Percentiles rank a stretch among this genome's conserved stretches.
Conservation (phyloP, 2,329 filamentous ascomycete genomes). For the Helminthosporium solani region DNA sequence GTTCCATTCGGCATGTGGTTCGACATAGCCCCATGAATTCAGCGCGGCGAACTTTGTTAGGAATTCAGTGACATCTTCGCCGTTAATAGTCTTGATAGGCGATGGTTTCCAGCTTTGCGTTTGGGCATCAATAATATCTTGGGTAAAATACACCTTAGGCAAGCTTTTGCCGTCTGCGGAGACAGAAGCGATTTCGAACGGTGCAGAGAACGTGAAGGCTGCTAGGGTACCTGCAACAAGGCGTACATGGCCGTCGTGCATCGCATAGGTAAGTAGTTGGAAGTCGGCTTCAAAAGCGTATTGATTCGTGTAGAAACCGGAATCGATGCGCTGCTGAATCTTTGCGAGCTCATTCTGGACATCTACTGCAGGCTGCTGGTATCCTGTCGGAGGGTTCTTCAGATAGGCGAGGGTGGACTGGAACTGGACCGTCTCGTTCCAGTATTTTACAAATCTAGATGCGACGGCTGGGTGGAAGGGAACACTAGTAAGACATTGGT, state of each 20-base stretch:
- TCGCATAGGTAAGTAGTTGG: constrained; percentile 27
- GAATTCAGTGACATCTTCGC: constrained; percentile 22
- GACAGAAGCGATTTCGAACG: constrained; percentile 26
- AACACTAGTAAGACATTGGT: constrained; percentile 47
- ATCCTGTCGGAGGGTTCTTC: constrained; percentile 43
- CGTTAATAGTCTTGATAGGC: constrained; percentile 29
- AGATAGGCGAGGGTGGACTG: constrained; percentile 48
- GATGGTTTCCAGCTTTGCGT: constrained; percentile 23
- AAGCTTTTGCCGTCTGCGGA: constrained; percentile 25
- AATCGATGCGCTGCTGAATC: constrained; percentile 26
- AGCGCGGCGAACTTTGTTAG: constrained; percentile 22
- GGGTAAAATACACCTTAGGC: constrained; percentile 37
- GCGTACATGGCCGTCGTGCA: constrained; percentile 37
- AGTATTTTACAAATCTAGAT: constrained; percentile 47
- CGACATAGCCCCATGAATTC: constrained; percentile 41
- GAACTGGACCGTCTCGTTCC: constrained; percentile 48
- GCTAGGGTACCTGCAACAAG: constrained; percentile 28
- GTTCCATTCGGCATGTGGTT: constrained; percentile 49
- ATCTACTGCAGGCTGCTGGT: constrained; percentile 45
- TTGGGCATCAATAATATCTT: constrained; percentile 26
- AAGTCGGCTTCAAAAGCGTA: constrained; percentile 44
- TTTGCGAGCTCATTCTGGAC: constrained; percentile 27
- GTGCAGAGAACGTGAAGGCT: constrained; percentile 25
- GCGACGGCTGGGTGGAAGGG: constrained; percentile 50
- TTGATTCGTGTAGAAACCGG: constrained; percentile 37